Percentiles rank a stretch among this genome's conserved stretches.
Evolutionary conservation across 805 yeast species (phyloP).

Genomic region (Cyberlindnera amylophila): DNA sequence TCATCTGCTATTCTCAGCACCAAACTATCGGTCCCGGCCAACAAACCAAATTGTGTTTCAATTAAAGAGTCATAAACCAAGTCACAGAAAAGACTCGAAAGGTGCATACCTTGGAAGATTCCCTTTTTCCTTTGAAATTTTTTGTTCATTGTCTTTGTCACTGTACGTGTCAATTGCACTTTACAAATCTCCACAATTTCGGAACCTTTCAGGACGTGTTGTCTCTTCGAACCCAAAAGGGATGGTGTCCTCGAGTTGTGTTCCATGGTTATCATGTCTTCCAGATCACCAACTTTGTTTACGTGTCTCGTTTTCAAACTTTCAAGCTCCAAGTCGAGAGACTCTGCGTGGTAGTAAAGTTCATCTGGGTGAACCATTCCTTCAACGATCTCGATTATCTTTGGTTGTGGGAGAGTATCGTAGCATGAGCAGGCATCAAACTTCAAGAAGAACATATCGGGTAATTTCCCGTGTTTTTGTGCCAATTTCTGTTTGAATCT

Average conservation of each 20-base stretch:
- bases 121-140: slow-evolving; percentile 57
- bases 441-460: slow-evolving; percentile 49
- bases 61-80: slow-evolving; percentile 64
- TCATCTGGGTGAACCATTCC: slow-evolving; percentile 28
- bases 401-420: slow-evolving; percentile 59
- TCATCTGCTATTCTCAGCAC: slow-evolving; percentile 80
- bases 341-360: slow-evolving; percentile 8
- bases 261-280: neutral
- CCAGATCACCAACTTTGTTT: neutral
- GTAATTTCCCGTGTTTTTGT: slow-evolving; percentile 26
- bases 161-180: slow-evolving; percentile 51
- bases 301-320: neutral
- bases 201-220: slow-evolving; percentile 33
- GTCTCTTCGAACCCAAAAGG: neutral
- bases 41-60: slow-evolving; percentile 27
- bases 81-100: slow-evolving; percentile 75
- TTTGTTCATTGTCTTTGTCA: slow-evolving; percentile 35
- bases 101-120: slow-evolving; percentile 77
- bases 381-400: slow-evolving; percentile 34
- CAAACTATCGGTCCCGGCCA: slow-evolving; percentile 28
- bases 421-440: slow-evolving; percentile 78
- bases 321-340: neutral
- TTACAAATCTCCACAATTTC: slow-evolving; percentile 44
- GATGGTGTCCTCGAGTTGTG: neutral
- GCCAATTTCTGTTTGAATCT: slow-evolving; percentile 33